phyloP scores from a whole-genome alignment of 2,329 filamentous ascomycete species.

The Zymoseptoria tritici region DNA sequence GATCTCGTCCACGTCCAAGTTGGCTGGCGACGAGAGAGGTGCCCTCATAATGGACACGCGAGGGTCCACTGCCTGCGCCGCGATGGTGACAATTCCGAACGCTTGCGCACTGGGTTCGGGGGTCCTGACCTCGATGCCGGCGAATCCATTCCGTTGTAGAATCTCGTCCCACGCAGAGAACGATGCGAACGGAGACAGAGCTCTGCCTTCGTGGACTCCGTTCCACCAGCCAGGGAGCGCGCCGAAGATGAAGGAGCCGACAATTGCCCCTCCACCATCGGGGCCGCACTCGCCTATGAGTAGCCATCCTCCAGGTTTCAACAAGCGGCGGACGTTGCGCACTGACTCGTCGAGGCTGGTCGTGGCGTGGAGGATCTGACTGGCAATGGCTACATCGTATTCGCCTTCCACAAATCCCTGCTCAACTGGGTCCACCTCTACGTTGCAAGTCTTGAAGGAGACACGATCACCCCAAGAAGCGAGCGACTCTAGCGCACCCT shows the following conservation, averaged over 20 bases:
- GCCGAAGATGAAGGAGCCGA: constrained; percentile 4
- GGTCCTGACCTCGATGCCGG: background rate
- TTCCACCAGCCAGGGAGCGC: constrained; percentile 13
- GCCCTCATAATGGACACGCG: background rate
- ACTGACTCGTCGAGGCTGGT: constrained; percentile 8
- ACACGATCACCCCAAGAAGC: background rate
- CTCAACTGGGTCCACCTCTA: constrained; percentile 19
- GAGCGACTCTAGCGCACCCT: constrained; percentile 20
- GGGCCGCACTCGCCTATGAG: constrained; percentile 8
- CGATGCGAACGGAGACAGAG: background rate
- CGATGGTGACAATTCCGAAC: background rate
- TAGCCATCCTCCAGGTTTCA: constrained; percentile 19
- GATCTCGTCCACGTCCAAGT: background rate
- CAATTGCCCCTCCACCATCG: background rate
- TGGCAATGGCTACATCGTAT: constrained; percentile 24
- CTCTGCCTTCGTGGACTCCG: background rate
- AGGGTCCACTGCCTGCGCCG: background rate
- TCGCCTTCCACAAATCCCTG: constrained; percentile 30
- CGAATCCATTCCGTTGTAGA: background rate
- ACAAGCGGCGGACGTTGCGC: constrained; percentile 15
- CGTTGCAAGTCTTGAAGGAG: constrained; percentile 23
- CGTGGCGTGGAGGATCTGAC: constrained; percentile 21
- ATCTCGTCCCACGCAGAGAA: background rate
- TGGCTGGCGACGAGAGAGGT: background rate
- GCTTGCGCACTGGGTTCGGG: background rate